These are phyloP conservation scores for Adansonia digitata DNA, from an alignment of 345 rosid genomes.

Conservation along the genomic window DNA sequence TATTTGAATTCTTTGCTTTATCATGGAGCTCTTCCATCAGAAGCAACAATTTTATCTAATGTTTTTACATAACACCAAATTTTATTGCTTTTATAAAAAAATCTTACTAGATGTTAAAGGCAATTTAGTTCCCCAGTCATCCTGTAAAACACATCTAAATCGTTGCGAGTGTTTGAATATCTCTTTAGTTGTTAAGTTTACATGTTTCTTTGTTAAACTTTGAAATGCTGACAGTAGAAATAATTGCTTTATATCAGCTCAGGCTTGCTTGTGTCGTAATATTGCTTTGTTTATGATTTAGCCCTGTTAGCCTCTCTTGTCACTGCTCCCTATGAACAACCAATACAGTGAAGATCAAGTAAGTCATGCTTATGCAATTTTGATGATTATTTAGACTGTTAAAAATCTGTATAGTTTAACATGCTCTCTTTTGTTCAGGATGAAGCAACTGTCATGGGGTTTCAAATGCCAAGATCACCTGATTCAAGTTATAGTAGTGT, in stretches of 20 bases:
- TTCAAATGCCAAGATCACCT: conserved; percentile 80
- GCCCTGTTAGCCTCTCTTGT: conserved; percentile 5
- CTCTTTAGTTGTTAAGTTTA: neutral
- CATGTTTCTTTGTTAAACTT: neutral
- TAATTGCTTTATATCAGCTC: conserved; percentile 8
- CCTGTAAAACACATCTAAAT: neutral
- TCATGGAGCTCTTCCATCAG: neutral
- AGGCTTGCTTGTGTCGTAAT: conserved; percentile 18
- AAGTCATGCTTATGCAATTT: conserved; percentile 34
- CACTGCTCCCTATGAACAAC: conserved; percentile 51
- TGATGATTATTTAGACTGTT: neutral
- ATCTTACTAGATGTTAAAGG: neutral
- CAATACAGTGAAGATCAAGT: conserved; percentile 43
- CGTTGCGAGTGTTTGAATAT: neutral
- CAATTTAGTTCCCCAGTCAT: neutral
- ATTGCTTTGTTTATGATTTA: conserved; percentile 27
- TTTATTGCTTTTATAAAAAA: neutral
- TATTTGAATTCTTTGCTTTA: neutral
- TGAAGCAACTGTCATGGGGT: conserved; percentile 71
- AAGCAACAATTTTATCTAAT: neutral
- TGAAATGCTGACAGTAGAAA: conserved; percentile 6
- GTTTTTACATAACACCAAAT: neutral
- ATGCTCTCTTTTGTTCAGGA: conserved; percentile 43
- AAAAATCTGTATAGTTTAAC: conserved; percentile 11
- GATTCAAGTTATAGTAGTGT: conserved; percentile 82